Evolutionary conservation across 208 protist species (phyloP).

Genomic region (Leishmania amazonensis): DNA sequence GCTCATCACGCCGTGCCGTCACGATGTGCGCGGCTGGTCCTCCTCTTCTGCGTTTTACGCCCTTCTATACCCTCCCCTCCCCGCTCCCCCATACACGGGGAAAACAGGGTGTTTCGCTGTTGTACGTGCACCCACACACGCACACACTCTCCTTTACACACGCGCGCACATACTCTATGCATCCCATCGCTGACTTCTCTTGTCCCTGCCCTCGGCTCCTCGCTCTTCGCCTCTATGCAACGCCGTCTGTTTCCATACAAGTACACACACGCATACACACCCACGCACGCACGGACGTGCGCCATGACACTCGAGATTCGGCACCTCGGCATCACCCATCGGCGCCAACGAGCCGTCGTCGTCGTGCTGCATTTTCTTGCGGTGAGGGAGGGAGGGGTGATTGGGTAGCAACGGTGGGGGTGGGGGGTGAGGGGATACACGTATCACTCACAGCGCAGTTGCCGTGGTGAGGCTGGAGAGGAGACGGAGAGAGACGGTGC

Average conservation of each 20-base stretch:
- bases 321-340: background rate
- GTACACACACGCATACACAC: constrained; percentile 6
- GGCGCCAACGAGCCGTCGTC: background rate
- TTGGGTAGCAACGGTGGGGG: background rate
- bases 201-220: background rate
- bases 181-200: background rate
- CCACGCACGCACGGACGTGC: background rate
- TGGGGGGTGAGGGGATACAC: background rate
- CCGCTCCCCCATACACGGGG: too few species aligned
- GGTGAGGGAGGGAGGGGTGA: background rate
- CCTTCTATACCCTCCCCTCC: background rate
- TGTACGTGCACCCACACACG: background rate
- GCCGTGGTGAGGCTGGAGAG: background rate
- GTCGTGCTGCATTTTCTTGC: background rate
- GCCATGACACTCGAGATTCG: background rate
- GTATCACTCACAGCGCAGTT: background rate
- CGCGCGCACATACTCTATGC: background rate
- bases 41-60: background rate
- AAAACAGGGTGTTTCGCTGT: background rate
- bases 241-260: background rate
- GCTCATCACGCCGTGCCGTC: background rate
- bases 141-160: background rate
- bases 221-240: background rate
- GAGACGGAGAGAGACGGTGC: background rate
- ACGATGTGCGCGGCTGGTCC: background rate